Evolutionary conservation across 1,139 yeast genomes (phyloP).

Genomic region (Saccharomyces hybrid): DNA sequence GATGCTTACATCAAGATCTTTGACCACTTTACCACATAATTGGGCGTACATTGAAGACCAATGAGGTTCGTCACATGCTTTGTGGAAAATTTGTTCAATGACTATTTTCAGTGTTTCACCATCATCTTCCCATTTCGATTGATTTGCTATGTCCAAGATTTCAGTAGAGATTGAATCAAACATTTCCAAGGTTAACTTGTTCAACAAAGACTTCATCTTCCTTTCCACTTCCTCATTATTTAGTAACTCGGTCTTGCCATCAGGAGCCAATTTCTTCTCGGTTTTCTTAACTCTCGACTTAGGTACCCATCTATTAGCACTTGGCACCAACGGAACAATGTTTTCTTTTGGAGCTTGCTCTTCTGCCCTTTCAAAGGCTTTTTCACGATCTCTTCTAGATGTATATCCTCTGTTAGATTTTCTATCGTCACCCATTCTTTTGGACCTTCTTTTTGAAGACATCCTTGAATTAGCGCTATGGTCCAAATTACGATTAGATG

Average conservation of each 20-base stretch:
- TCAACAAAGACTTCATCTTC: conserved; percentile 3
- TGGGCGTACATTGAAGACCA: no score
- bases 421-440: no score
- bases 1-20: conserved; percentile 44
- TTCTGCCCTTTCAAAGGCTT: conserved; percentile 31
- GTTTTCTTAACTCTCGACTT: conserved; percentile 53
- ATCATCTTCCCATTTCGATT: conserved; percentile 69
- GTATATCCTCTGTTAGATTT: conserved; percentile 14
- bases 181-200: conserved; percentile 47
- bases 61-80: no score
- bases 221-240: conserved; percentile 70
- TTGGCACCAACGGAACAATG: conserved; percentile 29
- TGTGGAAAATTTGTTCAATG: no score
- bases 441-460: no score
- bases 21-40: no score
- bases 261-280: conserved; percentile 62
- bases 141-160: conserved; percentile 67
- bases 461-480: no score
- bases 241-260: conserved; percentile 54
- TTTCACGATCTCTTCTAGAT: conserved; percentile 37
- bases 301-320: conserved; percentile 90
- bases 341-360: conserved; percentile 26
- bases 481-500: conserved; percentile 19
- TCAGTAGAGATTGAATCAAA: conserved; percentile 75
- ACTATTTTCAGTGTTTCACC: no score